These are phyloP conservation scores for Stephanodiscus triporus DNA, from an alignment of 108 stramenopile genomes.

Conservation along the genomic window DNA sequence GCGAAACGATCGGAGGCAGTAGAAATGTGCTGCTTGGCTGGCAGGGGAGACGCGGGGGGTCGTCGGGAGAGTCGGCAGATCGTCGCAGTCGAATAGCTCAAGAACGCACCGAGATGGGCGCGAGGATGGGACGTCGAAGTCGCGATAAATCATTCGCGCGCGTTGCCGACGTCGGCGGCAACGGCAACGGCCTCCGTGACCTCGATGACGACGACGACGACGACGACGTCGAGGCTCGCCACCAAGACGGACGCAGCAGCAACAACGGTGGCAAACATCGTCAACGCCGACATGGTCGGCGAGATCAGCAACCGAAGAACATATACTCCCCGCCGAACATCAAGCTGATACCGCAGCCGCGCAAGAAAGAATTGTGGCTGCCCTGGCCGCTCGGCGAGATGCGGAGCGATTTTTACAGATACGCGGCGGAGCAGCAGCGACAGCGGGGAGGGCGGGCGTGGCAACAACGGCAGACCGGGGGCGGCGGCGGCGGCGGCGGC, in stretches of 20 bases:
- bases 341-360: constrained; percentile 30
- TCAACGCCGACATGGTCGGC: background rate
- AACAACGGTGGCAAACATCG: background rate
- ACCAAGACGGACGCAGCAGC: background rate
- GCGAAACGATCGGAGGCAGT: background rate
- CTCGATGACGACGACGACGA: background rate
- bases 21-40: too few species aligned
- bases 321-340: background rate
- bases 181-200: too few species aligned
- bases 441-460: background rate
- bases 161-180: background rate
- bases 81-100: too few species aligned
- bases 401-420: constrained; percentile 43
- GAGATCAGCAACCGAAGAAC: background rate
- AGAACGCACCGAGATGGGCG: too few species aligned
- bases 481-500: background rate
- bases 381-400: constrained; percentile 51
- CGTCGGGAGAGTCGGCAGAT: too few species aligned
- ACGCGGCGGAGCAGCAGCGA: constrained; percentile 19
- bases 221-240: background rate
- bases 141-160: too few species aligned
- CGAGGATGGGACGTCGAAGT: too few species aligned
- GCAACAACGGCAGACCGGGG: background rate
- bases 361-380: constrained; percentile 55
- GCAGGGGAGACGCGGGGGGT: too few species aligned